Base-by-base conservation (phyloP, 2,329 filamentous ascomycete genomes). In the Hysterium pulicare region DNA sequence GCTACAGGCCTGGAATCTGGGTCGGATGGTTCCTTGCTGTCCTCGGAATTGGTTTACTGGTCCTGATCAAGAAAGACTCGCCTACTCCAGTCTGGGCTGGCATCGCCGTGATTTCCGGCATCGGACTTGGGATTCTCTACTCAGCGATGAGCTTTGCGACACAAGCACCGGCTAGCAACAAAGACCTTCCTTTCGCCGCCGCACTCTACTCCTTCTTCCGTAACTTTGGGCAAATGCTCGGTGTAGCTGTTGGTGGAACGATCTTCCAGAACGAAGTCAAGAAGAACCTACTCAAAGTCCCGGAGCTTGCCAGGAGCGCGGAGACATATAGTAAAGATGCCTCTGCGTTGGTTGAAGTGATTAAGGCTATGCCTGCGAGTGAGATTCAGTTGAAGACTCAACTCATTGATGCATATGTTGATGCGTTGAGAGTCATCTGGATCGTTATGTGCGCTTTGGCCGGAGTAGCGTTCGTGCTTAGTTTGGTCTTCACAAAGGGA, bases 201-300 rank as follows among this genome's bases (percentile, higher is more conserved):
- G 64, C 58, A 2, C 68, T 70, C 33, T 75, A 68, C 62, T 54
- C 62, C 0, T 79, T 78, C 44, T 54, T 74, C 43, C 68, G 74
- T 28, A 68, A 58, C 40, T 70, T 78, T 23, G 76, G 75, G 2
- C 53, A 62, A n/a, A 68, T 71, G 3, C 71, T 75, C 56, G 75
- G 73, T 7, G 64, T 72, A 1, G 61, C 71, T 0, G 68, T 78
- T 19, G 66, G 70, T 0, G 64, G 63, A 1, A 60, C 66, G 3
- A 60, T 74, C 22, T 76, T 75, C 51, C 57, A 64, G 33, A 69
- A 61, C 37, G 16, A 52, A 32, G 42, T 65, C 10, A 47, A 52
- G 19, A 42, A 34, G 4, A 47, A 57, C 16, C 38, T 66, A 13
- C 41, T 44, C n/a, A 38, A 38, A 10, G 51, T 53, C 30, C 38